Percentiles rank a stretch among this genome's conserved stretches.
phyloP scores from a whole-genome alignment of 768 basidiomycete species.

The Naganishia onofrii region DNA sequence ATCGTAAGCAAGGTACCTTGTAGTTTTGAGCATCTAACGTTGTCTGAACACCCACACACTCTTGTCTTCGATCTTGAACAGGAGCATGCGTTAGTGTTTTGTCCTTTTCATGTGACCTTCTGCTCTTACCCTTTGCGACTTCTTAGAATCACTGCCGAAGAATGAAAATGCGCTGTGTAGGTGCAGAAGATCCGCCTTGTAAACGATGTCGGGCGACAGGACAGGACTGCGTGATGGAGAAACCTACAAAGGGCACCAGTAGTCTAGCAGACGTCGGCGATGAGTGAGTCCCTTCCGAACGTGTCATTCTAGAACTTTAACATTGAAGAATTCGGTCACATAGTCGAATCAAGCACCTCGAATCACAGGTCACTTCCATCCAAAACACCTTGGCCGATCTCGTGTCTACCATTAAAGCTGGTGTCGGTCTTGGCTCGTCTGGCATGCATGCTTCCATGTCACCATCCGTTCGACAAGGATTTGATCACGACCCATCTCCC shows the following conservation, averaged over 20 bases:
- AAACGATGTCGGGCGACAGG: conserved; percentile 85
- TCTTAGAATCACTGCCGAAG: conserved; percentile 77
- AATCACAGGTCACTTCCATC: conserved; percentile 77
- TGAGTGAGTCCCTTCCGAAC: conserved; percentile 38
- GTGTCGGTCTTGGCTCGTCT: not conserved
- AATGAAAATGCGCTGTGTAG: conserved; percentile 96
- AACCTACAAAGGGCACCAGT: conserved; percentile 63
- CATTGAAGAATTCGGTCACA: conserved; percentile 36
- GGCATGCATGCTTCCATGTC: not conserved
- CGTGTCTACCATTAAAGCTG: conserved; percentile 61
- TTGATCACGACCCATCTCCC: conserved; percentile 1
- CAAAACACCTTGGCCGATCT: conserved; percentile 78
- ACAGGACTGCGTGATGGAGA: conserved; percentile 90
- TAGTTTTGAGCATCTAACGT: not conserved
- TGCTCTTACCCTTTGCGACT: not conserved
- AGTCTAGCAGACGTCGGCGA: conserved; percentile 38
- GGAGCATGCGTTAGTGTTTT: conserved; percentile 45
- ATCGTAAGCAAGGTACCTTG: conserved; percentile 40
- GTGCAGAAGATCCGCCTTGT: conserved; percentile 95
- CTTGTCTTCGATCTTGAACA: conserved; percentile 2
- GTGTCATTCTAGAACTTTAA: not conserved
- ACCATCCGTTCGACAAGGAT: conserved; percentile 1
- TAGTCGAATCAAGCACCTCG: conserved; percentile 87
- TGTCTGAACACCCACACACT: not conserved
- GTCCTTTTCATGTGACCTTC: not conserved